phyloP scores from a whole-genome alignment of 1,284 basidiomycete genomes.

The Moesziomyces antarcticus region DNA sequence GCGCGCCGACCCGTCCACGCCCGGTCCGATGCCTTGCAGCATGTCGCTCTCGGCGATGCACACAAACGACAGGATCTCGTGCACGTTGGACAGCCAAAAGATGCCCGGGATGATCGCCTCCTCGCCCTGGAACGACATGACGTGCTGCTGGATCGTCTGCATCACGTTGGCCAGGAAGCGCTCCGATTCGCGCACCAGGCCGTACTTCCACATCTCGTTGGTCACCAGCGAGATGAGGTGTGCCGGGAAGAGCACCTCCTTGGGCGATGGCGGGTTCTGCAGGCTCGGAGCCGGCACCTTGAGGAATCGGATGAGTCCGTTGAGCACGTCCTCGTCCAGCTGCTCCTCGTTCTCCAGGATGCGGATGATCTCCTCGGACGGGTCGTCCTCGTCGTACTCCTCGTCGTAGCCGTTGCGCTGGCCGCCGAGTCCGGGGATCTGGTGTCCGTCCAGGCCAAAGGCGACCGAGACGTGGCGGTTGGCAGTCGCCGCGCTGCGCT shows the following conservation, averaged over 20 bases:
- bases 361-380: slow-evolving; percentile 92
- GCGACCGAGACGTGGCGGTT: slow-evolving; percentile 92
- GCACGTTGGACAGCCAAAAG: slow-evolving; percentile 99
- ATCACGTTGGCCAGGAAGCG: slow-evolving; percentile 98
- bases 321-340: slow-evolving; percentile 92
- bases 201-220: slow-evolving; percentile 99
- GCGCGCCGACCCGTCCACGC: slow-evolving; percentile 84
- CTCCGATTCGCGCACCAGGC: slow-evolving; percentile 95
- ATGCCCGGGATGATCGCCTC: slow-evolving; percentile 96
- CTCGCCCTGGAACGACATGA: slow-evolving; percentile 92
- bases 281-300: slow-evolving; percentile 92
- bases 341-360: slow-evolving; percentile 90
- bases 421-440: slow-evolving; percentile 49
- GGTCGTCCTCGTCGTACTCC: slow-evolving; percentile 75
- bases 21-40: slow-evolving; percentile 95
- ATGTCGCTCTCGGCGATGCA: slow-evolving; percentile 98
- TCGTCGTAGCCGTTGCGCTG: slow-evolving; percentile 53
- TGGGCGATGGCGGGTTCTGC: slow-evolving; percentile 89
- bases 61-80: slow-evolving; percentile 98
- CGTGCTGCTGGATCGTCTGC: slow-evolving; percentile 96
- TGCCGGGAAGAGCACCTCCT: slow-evolving; percentile 99
- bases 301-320: slow-evolving; percentile 87
- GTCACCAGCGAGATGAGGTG: slow-evolving; percentile 97
- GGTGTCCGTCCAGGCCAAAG: slow-evolving; percentile 69
- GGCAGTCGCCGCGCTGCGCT: slow-evolving; percentile 76